Percentiles rank a stretch among this genome's conserved stretches.
Conservation (phyloP, 83 land plant genomes). For the Diphasiastrum complanatum region DNA sequence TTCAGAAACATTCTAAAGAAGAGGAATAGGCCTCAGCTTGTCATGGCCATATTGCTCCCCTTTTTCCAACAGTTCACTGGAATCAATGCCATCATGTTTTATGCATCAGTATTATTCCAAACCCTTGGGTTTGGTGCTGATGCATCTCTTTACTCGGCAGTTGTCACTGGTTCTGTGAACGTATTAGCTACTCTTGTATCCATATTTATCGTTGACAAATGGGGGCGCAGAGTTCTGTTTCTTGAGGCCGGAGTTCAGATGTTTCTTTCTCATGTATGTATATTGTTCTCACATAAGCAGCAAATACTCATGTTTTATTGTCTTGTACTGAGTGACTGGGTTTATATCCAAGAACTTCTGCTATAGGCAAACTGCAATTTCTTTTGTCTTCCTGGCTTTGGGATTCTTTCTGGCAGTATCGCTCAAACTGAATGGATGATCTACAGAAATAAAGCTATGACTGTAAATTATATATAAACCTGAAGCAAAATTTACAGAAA, state of each 20-base stretch:
- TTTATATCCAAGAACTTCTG: no score
- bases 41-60: conserved; percentile 9
- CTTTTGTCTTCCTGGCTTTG: no score
- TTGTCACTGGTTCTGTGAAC: conserved; percentile 32
- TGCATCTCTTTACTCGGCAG: conserved; percentile 33
- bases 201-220: conserved; percentile 27
- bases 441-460: no score
- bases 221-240: conserved; percentile 32
- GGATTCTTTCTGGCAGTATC: no score
- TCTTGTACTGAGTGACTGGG: not conserved
- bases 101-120: conserved; percentile 14
- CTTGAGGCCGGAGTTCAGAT: conserved; percentile 31
- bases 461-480: not conserved
- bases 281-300: not conserved
- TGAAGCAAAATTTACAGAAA: not conserved
- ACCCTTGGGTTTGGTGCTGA: conserved; percentile 23
- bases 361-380: no score
- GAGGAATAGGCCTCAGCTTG: conserved; percentile 1
- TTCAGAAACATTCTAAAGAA: conserved; percentile 3
- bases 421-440: no score
- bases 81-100: conserved; percentile 13
- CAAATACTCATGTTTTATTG: not conserved
- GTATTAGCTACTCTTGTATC: conserved; percentile 33
- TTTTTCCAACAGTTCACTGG: conserved; percentile 18
- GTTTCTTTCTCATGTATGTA: conserved; percentile 30